Base-by-base conservation (phyloP, 257 asterid genomes). In the Lantana camara region DNA sequence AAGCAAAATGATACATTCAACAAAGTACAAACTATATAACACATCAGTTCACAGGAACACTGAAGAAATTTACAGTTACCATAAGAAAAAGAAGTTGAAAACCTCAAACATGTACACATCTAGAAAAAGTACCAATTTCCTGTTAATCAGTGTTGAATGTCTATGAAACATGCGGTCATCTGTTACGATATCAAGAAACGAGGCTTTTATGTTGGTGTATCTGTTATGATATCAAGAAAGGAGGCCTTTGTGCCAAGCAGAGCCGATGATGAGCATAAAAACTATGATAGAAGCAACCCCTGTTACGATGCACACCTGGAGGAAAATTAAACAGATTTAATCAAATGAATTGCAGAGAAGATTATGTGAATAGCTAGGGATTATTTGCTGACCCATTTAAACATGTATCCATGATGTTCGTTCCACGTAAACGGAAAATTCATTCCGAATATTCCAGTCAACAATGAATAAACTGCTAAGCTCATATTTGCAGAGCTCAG, bases 361-460 rank as follows among this genome's bases (percentile, higher is more conserved):
- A 32, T n/a, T n/a, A n/a, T n/a, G 13, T 34, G 3, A 12, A 13
- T 2, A 30, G 1, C 12, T 16, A 17, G 50, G 51, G 47, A 42
- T 21, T 14, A 52, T n/a, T 35, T 11, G 23, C 83, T 72, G 58
- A 89, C 97, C 97, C 97, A 89, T 84, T 89, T 89, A 66, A 89
- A 89, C 86, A 81, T 63, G 80, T 74, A 82, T 1, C 80, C 83
- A 24, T 84, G 80, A 35, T 30, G 2, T 0, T 49, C 30, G 19
- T 78, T 89, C 96, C 96, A 89, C 22, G 85, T 78, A 60, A 80
- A 89, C 14, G 95, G 95, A 50, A 89, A 80, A 84, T 86, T 89
- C 96, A 86, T 77, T 9, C 96, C 96, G 66, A 89, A 86, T 38
- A 86, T 84, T 47, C 70, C 93, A 44, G 93, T 73, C 29, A 89